phyloP scores from a whole-genome alignment of 1,284 basidiomycete species.

The Dichomitus squalens region DNA sequence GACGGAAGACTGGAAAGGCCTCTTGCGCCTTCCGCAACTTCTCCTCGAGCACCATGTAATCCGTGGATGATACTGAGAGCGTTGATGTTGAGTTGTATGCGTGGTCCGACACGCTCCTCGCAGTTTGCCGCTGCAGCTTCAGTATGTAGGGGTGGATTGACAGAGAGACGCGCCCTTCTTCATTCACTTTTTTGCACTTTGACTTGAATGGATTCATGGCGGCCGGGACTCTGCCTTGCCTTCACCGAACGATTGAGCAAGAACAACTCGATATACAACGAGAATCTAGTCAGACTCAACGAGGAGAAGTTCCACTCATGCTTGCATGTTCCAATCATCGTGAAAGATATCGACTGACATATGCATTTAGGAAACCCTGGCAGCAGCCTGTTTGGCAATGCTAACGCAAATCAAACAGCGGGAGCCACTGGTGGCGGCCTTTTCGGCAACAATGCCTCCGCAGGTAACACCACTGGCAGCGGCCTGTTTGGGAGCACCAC shows the following conservation, averaged over 20 bases:
- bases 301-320: neutral
- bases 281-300: neutral
- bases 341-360: neutral
- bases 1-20: neutral
- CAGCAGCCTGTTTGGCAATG: conserved; percentile 34
- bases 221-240: too few species aligned
- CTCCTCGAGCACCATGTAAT: too few species aligned
- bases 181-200: too few species aligned
- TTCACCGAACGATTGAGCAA: too few species aligned
- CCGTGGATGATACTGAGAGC: neutral
- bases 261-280: too few species aligned
- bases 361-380: conserved; percentile 4
- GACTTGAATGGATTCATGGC: too few species aligned
- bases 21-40: too few species aligned
- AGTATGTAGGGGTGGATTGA: too few species aligned
- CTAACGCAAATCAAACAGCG: neutral
- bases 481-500: conserved; percentile 18
- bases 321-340: neutral
- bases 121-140: too few species aligned
- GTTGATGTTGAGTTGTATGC: too few species aligned
- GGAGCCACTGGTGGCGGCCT: conserved; percentile 14
- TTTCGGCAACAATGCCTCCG: conserved; percentile 36
- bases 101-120: too few species aligned
- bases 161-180: too few species aligned
- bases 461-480: conserved; percentile 12